Conservation (phyloP, 2,329 filamentous ascomycete species). For the Knufia fluminis region DNA sequence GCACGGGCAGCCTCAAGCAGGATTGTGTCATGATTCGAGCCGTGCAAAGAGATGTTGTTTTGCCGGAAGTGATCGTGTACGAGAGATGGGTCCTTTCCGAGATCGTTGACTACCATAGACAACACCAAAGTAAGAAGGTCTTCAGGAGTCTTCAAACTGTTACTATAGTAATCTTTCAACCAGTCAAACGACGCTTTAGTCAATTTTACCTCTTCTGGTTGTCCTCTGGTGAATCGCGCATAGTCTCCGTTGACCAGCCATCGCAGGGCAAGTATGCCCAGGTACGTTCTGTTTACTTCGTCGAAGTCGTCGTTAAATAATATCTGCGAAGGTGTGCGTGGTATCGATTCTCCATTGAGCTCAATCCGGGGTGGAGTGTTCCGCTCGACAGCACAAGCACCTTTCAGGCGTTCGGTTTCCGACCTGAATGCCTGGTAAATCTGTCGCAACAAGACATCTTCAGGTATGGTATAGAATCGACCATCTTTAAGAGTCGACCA, state of each 20-base stretch:
- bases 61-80: constrained; percentile 20
- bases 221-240: constrained; percentile 25
- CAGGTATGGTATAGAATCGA: constrained; percentile 19
- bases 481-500: constrained; percentile 16
- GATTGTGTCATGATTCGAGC: constrained; percentile 28
- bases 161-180: constrained; percentile 23
- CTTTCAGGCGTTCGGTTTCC: constrained; percentile 27
- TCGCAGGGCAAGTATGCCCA: constrained; percentile 29
- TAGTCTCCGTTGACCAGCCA: constrained; percentile 32
- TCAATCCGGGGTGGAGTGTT: constrained; percentile 10
- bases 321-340: constrained; percentile 24
- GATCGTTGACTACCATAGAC: constrained; percentile 31
- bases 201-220: constrained; percentile 23
- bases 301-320: constrained; percentile 28
- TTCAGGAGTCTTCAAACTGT: constrained; percentile 14
- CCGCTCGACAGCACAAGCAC: constrained; percentile 23
- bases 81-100: constrained; percentile 31
- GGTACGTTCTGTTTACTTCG: constrained; percentile 34
- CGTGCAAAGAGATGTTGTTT: constrained; percentile 8
- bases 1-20: constrained; percentile 25
- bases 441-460: constrained; percentile 22
- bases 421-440: constrained; percentile 23
- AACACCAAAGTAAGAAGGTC: constrained; percentile 28
- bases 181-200: constrained; percentile 25
- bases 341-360: constrained; percentile 12